These are phyloP conservation scores for Tylopilus intermedius DNA, from an alignment of 768 basidiomycete species.

Conservation along the genomic window DNA sequence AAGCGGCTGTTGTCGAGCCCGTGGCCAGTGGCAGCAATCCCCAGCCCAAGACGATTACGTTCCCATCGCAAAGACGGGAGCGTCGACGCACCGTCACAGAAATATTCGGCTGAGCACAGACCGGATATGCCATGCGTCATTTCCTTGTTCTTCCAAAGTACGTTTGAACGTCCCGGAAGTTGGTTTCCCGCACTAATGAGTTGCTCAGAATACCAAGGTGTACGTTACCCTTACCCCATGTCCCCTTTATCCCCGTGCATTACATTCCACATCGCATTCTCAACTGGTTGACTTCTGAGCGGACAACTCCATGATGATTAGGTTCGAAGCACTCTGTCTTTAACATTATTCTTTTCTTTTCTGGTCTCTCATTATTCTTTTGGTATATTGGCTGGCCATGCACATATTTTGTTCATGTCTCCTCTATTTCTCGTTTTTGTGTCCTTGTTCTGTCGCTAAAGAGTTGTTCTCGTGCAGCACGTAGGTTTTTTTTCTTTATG, in stretches of 20 bases:
- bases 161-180: not conserved
- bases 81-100: conserved; percentile 50
- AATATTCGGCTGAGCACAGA: conserved; percentile 33
- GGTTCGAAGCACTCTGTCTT: conserved; percentile 21
- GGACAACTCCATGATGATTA: conserved; percentile 12
- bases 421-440: conserved; percentile 1
- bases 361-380: conserved; percentile 15
- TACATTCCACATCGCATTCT: conserved; percentile 23
- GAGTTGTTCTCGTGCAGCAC: conserved; percentile 11
- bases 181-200: not conserved
- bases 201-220: conserved; percentile 15
- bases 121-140: conserved; percentile 9
- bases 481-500: conserved; percentile 24
- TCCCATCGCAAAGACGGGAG: conserved; percentile 34
- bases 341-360: conserved; percentile 28
- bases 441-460: conserved; percentile 18
- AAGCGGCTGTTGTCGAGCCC: conserved; percentile 28
- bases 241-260: conserved; percentile 15
- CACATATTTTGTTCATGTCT: conserved; percentile 18
- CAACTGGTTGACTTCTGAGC: conserved; percentile 8
- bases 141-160: conserved; percentile 17
- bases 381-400: conserved; percentile 28
- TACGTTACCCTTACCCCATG: conserved; percentile 14
- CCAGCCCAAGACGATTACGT: conserved; percentile 36
- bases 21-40: conserved; percentile 27